Conservation (phyloP, 2,329 filamentous ascomycete genomes). For the Verticillium klebahnii region DNA sequence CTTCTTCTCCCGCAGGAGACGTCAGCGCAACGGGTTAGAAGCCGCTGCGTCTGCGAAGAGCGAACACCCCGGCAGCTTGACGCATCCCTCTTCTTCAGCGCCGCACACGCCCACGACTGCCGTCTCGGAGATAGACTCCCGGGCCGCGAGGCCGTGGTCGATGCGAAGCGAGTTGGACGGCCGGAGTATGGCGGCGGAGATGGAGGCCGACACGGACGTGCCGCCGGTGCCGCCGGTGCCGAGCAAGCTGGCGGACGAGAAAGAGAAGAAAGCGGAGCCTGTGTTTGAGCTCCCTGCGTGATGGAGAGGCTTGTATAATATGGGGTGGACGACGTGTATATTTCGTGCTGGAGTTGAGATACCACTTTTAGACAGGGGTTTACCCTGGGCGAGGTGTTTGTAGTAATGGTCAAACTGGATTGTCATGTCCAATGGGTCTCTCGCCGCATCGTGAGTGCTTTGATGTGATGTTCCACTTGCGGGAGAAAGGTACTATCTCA, state of each 20-base stretch:
- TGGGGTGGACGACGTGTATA: background rate
- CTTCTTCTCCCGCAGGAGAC: slow-evolving; percentile 12
- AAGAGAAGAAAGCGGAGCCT: background rate
- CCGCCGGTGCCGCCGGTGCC: background rate
- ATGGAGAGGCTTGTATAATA: background rate
- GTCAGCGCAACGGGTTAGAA: background rate
- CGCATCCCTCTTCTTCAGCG: background rate
- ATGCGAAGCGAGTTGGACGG: slow-evolving; percentile 14
- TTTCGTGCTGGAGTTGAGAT: background rate
- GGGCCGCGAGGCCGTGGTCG: slow-evolving; percentile 16
- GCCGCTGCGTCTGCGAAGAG: background rate
- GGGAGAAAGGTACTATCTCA: no score
- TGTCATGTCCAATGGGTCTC: no score
- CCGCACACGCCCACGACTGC: slow-evolving; percentile 3
- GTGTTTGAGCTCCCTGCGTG: background rate
- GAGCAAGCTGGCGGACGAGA: background rate
- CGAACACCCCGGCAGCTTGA: background rate
- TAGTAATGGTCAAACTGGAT: no score
- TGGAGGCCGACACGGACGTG: background rate
- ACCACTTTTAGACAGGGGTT: no score
- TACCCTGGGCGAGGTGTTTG: no score
- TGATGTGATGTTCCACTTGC: no score
- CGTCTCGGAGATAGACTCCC: slow-evolving; percentile 14
- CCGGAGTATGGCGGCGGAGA: slow-evolving; percentile 1
- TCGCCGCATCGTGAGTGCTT: no score